Evolutionary conservation across 352 stramenopile genomes (phyloP), one percentile per base, ranked within the genome.

Genomic region (Phytophthora multivora): DNA sequence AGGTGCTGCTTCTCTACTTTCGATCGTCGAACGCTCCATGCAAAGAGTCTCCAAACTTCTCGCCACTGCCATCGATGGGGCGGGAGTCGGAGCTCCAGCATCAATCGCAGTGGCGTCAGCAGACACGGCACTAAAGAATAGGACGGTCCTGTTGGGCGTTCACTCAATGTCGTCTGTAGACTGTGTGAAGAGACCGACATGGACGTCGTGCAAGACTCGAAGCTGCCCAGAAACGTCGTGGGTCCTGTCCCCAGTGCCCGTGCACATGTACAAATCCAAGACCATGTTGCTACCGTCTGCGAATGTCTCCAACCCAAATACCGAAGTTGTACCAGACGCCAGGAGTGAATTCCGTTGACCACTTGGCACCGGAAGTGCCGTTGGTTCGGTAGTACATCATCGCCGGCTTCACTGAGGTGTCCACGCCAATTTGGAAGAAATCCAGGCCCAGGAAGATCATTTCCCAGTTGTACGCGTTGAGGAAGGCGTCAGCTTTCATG

Each of bases 261-360:
- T 78, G 67, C 86, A 89, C 33, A 88, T 78, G 67, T 89, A 89
- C 33, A 88, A 71, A 42, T 74, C 71, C 16, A 86, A 33, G 18
- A 66, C 48, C 5, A 64, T 66, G 13, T 52, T 51, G 39, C 57
- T 70, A 11, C n/a, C n/a, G n/a, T n/a, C n/a, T n/a, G n/a, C n/a
- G n/a, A n/a, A 31, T 64, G 63, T 61, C 16, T 53, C 55, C 4
- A 89, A 51, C 1, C 63, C 75, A 40, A 89, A 77, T 16, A n/a
- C 79, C 79, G 42, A 89, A 86, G 69, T 89, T 89, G 77, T 83
- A 86, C 79, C 77, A 89, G 31, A 75, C 86, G 35, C 65, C 69
- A 8, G 56, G 51, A 56, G 70, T 54, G 41, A 86, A 86, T 45
- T 76, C 62, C 15, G 69, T 74, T 42, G 76, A 47, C 72, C 77